Conservation (phyloP, 441 rosid genomes). For the Croton setiger region DNA sequence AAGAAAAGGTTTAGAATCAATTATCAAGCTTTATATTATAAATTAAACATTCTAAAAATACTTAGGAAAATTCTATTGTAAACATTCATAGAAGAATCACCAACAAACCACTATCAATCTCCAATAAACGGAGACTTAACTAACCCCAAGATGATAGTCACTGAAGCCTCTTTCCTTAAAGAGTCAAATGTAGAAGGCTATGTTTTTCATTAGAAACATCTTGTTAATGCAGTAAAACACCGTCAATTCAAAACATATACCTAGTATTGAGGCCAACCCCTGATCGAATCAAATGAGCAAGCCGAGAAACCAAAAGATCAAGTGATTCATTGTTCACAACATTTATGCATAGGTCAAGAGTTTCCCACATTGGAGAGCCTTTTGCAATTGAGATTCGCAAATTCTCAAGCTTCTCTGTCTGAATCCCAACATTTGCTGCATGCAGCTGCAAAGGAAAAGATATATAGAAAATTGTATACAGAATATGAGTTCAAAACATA, state of each 20-base stretch:
- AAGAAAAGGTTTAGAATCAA: too few species aligned
- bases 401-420: slow-evolving; percentile 92
- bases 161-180: too few species aligned
- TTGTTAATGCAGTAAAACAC: neutral
- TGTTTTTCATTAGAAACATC: too few species aligned
- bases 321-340: slow-evolving; percentile 71
- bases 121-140: neutral
- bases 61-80: too few species aligned
- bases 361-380: slow-evolving; percentile 99
- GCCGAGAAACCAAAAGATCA: slow-evolving; percentile 79
- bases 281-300: slow-evolving; percentile 83
- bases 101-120: neutral
- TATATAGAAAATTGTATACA: slow-evolving; percentile 15
- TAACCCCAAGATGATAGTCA: too few species aligned
- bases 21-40: too few species aligned
- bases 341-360: slow-evolving; percentile 92
- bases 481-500: slow-evolving; percentile 5
- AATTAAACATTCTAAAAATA: too few species aligned
- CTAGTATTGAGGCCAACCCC: slow-evolving; percentile 98
- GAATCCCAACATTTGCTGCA: slow-evolving; percentile 93
- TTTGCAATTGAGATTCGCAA: slow-evolving; percentile 91
- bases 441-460: slow-evolving; percentile 65
- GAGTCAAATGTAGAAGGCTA: too few species aligned
- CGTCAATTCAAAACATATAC: slow-evolving; percentile 34
- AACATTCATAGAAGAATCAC: neutral